Base-by-base conservation (phyloP, 208 protist species). In the Angomonas desouzai region DNA sequence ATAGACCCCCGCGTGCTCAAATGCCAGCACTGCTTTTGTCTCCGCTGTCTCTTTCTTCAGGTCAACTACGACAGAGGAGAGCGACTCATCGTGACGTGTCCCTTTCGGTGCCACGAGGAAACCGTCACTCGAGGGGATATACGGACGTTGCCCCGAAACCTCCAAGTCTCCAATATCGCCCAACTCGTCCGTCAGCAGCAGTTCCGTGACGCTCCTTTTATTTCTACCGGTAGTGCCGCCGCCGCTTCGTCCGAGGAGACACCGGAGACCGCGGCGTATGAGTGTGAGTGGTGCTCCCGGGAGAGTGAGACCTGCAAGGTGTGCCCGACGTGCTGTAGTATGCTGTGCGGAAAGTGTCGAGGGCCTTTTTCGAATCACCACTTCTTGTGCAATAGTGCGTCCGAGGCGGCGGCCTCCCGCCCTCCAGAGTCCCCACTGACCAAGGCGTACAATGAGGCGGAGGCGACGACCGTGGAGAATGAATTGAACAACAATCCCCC, bases 21-120 rank as follows among this genome's bases (percentile, higher is more conserved):
- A n/a, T 91, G 84, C 55, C 79, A 91, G 58, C 84, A 91, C 62
- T 75, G 62, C 40, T 87, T 91, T 62, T 91, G 84, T 56, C 65
- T 91, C 1, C 72, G 80, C n/a, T 91, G 84, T 34, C 61, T 87
- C 16, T 81, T 81, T 68, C 62, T 55, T 11, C 68, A 61, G 22
- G 66, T 74, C 2, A 34, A 68, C 29, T 68, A 76, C 27, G 68
- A 85, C 20, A 74, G 77, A 4, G 67, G 55, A 34, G 33, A 34
- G 22, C 20, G 68, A 28, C 51, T 81, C 9, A 58, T 56, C n/a
- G 48, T 88, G 22, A 48, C 64, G 16, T 88, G 81, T 43, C 64
- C 77, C 45, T 83, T 76, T 45, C 75, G 72, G 3, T 88, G 81
- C 59, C 48, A 57, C 6, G 66, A 68, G 13, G 49, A 53, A 7